Evolutionary conservation across 495 filamentous ascomycete genomes (phyloP).

Genomic region (Bryoglossum gracile): DNA sequence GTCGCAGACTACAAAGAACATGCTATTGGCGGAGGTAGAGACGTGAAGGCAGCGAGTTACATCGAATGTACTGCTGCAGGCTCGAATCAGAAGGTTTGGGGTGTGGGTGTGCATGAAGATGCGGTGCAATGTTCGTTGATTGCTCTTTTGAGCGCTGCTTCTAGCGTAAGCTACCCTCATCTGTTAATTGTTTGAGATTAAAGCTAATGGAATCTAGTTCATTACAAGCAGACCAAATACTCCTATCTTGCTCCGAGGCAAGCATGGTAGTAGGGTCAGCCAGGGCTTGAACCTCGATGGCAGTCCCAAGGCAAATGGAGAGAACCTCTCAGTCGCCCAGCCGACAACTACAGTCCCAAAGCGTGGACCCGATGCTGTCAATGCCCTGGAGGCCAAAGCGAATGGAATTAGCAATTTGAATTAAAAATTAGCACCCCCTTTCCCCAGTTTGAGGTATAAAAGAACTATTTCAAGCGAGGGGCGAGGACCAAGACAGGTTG

Average conservation of each 20-base stretch:
- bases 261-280: constrained; percentile 26
- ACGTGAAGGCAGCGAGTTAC: constrained; percentile 87
- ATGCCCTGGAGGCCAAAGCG: constrained; percentile 38
- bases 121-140: constrained; percentile 88
- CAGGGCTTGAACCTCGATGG: constrained; percentile 33
- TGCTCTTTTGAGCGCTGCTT: constrained; percentile 80
- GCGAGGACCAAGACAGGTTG: too few species aligned
- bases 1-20: constrained; percentile 96
- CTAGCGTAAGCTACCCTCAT: constrained; percentile 59
- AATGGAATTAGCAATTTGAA: too few species aligned
- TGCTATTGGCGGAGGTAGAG: constrained; percentile 70
- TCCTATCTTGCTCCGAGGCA: constrained; percentile 41
- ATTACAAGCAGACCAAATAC: constrained; percentile 47
- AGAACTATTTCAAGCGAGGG: too few species aligned
- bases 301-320: constrained; percentile 26
- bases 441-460: too few species aligned
- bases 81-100: constrained; percentile 73
- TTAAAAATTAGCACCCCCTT: too few species aligned
- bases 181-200: not conserved
- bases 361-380: constrained; percentile 31
- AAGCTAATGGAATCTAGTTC: constrained; percentile 38
- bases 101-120: constrained; percentile 92
- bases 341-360: too few species aligned
- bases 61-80: constrained; percentile 81
- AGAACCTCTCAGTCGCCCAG: too few species aligned